phyloP scores from a whole-genome alignment of 2,329 filamentous ascomycete genomes.

The Nothomitra cinnamomea region DNA sequence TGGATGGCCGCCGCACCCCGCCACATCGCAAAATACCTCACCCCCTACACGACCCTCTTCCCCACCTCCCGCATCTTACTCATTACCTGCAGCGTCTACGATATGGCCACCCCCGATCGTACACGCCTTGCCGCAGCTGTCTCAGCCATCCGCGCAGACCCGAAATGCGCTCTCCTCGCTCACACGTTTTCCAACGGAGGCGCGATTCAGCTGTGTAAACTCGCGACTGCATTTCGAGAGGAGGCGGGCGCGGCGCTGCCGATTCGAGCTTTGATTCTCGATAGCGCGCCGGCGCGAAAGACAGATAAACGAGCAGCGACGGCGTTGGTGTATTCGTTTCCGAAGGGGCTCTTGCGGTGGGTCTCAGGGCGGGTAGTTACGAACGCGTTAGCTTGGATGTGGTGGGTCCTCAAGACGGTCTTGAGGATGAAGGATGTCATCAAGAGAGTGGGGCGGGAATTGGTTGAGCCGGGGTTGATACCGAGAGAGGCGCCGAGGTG shows the following conservation, averaged over 20 bases:
- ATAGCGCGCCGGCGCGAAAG: constrained; percentile 29
- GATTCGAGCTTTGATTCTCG: constrained; percentile 25
- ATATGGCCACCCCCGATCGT: constrained; percentile 12
- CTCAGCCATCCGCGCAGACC: constrained; percentile 17
- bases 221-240: constrained; percentile 23
- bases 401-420: constrained; percentile 11
- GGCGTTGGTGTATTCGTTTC: constrained; percentile 6
- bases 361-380: constrained; percentile 15
- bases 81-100: constrained; percentile 12
- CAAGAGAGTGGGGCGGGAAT: constrained; percentile 14
- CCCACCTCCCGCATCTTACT: constrained; percentile 27
- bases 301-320: no score
- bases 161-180: constrained; percentile 20
- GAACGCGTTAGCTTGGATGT: constrained; percentile 12
- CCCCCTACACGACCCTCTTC: constrained; percentile 25
- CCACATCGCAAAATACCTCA: constrained; percentile 30
- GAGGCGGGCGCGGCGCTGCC: constrained; percentile 21
- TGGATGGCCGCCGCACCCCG: constrained; percentile 31
- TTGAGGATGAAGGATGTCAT: constrained; percentile 15
- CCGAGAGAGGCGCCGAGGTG: constrained; percentile 14
- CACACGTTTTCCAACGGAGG: constrained; percentile 36
- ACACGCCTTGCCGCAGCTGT: constrained; percentile 8
- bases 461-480: constrained; percentile 18
- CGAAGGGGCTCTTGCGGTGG: no score
- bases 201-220: constrained; percentile 20